Base-by-base conservation (phyloP, 1,284 basidiomycete genomes). In the Ceratobasidium sp. region DNA sequence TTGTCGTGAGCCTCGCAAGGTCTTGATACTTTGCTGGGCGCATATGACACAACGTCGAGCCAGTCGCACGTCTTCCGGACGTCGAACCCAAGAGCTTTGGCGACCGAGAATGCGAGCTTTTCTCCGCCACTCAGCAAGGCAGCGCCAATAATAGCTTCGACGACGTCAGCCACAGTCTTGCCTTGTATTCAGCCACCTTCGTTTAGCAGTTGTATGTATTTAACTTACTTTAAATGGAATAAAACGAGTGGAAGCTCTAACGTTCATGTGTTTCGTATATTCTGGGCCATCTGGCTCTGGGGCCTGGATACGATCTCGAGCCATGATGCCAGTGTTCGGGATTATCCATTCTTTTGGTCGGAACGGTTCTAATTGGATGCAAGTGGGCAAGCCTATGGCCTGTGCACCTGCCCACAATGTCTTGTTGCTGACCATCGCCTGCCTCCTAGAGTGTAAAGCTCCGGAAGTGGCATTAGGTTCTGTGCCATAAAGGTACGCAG, bases 131-230 rank as follows among this genome's bases (percentile, higher is more conserved):
- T 87, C 49, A 92, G 83, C 79, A 89, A 93, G 4, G 90, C 92
- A 4, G 93, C 92, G 24, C 90, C 93, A 51, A 94, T 87, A 72
- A 94, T 88, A 2, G 92, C 91, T 81, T 95, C 93, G 16, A 88
- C 87, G 56, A 93, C 91, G 81, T 94, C 93, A 63, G 92, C 92
- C 43, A 93, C 84, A n/a, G 88, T 87, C 92, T 93, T 48, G 1
- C 34, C 34, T 13, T 9, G 77, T 59, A 41, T 19, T 76, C 27
- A 74, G 59, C 37, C 27, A 58, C 37, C 48, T 46, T 71, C 66
- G 78, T 37, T 1, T 24, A 22, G 24, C n/a, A 6, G 6, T n/a
- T 22, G 7, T 3, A 19, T 14, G 2, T 9, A 16, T 24, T 29
- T 68, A 51, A 74, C 73, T 73, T 77, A 91, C 92, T 24, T 71